Evolutionary conservation across 129 eudicot species (phyloP).

Genomic region (Arctium lappa): DNA sequence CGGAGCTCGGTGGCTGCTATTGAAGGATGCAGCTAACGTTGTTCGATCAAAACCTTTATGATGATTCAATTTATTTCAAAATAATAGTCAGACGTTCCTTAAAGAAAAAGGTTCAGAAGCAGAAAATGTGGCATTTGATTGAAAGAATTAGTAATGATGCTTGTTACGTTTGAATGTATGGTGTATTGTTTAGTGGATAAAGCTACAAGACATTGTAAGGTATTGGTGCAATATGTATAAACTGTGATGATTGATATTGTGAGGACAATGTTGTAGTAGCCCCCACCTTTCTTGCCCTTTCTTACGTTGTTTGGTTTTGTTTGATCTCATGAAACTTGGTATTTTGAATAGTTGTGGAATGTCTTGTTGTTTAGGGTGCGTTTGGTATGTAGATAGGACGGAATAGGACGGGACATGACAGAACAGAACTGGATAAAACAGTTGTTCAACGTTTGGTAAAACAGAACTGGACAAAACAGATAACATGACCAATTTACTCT

Average conservation of each 20-base stretch:
- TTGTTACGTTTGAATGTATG: constrained; percentile 18
- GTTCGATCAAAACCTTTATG: constrained; percentile 25
- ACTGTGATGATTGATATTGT: constrained; percentile 18
- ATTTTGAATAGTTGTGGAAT: not conserved
- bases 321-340: not conserved
- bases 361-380: not conserved
- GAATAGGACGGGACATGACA: too few relatives aligned
- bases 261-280: constrained; percentile 20
- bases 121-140: not conserved
- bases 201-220: constrained; percentile 23
- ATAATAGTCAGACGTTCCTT: constrained; percentile 6
- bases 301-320: not conserved
- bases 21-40: constrained; percentile 39
- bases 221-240: constrained; percentile 27
- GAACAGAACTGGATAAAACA: too few relatives aligned
- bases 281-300: constrained; percentile 30
- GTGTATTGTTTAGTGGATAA: constrained; percentile 27
- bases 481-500: too few relatives aligned
- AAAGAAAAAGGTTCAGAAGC: constrained; percentile 3
- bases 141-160: constrained; percentile 11
- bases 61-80: not conserved
- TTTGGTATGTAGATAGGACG: too few relatives aligned
- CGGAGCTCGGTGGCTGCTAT: constrained; percentile 70
- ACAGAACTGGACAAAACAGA: too few relatives aligned
- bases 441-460: too few relatives aligned